Evolutionary conservation across 2,329 filamentous ascomycete genomes (phyloP), one percentile per base, ranked within the genome.

Genomic region (Aspergillus vadensis): DNA sequence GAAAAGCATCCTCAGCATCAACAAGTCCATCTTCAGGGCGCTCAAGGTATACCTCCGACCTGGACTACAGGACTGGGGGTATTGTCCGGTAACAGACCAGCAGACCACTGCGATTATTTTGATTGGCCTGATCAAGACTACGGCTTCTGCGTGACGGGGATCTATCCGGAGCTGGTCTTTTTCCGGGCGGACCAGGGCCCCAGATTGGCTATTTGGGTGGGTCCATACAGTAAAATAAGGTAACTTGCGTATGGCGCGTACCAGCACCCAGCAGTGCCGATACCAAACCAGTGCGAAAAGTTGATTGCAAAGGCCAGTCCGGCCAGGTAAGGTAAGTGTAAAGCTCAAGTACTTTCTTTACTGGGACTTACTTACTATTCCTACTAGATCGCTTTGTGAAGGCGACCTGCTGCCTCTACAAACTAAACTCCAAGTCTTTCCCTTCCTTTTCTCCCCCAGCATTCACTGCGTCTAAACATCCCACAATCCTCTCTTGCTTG

Each of bases 81-180:
- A 55, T 39, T 17, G 53, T 55, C 53, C 25, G 53, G 53, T 47
- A 44, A 55, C 23, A 41, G 43, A 30, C 53, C 12, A 47, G 53
- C 15, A 55, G 53, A 27, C 23, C 15, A 21, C 39, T 38, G 43
- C n/a, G 19, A 8, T 30, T 27, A 17, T 14, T 41, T 21, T 54
- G n/a, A 61, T 58, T 61, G 59, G 59, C 32, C 27, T 36, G 23
- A 30, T 41, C 12, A 36, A 19, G 17, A 52, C 48, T 53, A 43
- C 30, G 30, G 47, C 57, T 58, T 39, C 53, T 43, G 57, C 50
- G 41, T 59, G 41, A 56, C 47, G 47, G 57, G 50, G 58, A 61
- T 64, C 59, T 48, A 53, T 56, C 57, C 59, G 60, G 63, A 60
- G 51, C 48, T 58, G 56, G 58, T 57, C 54, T 61, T 66, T 57